Conservation (phyloP, 495 filamentous ascomycete species). For the Penicillium robsamsonii region DNA sequence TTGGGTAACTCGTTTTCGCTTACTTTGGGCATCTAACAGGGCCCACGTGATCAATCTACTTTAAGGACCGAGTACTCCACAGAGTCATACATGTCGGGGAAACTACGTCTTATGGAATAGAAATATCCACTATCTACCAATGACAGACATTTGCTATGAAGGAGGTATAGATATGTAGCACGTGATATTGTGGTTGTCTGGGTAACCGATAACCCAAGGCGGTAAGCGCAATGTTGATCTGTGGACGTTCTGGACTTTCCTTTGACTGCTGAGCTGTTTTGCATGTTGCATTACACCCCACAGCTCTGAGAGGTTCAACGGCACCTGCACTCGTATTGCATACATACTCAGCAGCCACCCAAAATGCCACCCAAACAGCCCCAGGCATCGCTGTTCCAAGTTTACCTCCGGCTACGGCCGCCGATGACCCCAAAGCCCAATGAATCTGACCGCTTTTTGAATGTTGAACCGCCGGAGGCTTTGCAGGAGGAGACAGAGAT, state of each 20-base stretch:
- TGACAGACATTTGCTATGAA: background rate
- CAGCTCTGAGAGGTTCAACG: slow-evolving; percentile 6
- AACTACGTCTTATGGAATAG: background rate
- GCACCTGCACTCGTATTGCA: background rate
- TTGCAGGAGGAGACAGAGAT: slow-evolving; percentile 32
- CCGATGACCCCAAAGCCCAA: slow-evolving; percentile 44
- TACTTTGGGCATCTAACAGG: background rate
- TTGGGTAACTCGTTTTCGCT: background rate
- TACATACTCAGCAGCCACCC: background rate
- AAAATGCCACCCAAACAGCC: slow-evolving; percentile 40
- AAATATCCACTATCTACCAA: background rate
- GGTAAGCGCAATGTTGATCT: slow-evolving; percentile 20
- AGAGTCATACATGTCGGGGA: background rate
- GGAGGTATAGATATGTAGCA: slow-evolving; percentile 25
- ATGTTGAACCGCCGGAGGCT: slow-evolving; percentile 60
- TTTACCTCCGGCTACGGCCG: slow-evolving; percentile 86
- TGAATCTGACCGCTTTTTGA: slow-evolving; percentile 67
- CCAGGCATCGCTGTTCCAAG: slow-evolving; percentile 75
- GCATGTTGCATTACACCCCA: slow-evolving; percentile 10
- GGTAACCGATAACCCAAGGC: slow-evolving; percentile 18
- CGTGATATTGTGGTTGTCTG: slow-evolving; percentile 17
- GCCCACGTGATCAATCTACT: background rate
- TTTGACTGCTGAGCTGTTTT: slow-evolving; percentile 10
- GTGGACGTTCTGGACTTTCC: slow-evolving; percentile 16
- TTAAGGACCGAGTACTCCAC: background rate